Base-by-base conservation (phyloP, 768 basidiomycete species). In the Amanita rubescens region DNA sequence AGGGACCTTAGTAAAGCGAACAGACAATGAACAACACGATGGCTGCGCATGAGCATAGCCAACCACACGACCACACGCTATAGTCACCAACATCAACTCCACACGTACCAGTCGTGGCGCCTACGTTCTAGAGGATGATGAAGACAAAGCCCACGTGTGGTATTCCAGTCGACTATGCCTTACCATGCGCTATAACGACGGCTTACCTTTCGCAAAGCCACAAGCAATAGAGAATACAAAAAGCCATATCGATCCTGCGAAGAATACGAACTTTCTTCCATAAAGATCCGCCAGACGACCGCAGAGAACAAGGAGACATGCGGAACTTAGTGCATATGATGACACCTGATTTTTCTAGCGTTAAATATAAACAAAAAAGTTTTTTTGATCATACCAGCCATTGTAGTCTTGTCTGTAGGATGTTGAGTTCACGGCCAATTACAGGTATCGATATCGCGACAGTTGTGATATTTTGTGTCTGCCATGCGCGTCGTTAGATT, bases 271-370 rank as follows among this genome's bases (percentile, higher is more conserved):
- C 60, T 87, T 90, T 30, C 89, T 76, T 1, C 92, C 90, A 57
- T 85, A 82, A 3, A 89, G 67, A 63, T 93, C 91, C 1, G 90
- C 88, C 1, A 93, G 66, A n/a, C 89, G 75, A 0, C 91, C 91
- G 24, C 80, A 82, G 12, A 90, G 76, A 9, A 93, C 73, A 3
- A 92, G 76, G 10, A 92, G 71, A 60, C 90, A 93, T 7, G 85
- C 88, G 10, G 82, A 83, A 60, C 80, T 85, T 53, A 89, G 65
- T 1, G 86, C 69, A 60, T 83, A 89, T 0, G 83, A 84, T 20
- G 82, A 82, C 6, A 69, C 20, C 51, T 53, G 12, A 8, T 34
- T 10, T 12, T 14, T 30, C n/a, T 4, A 30, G 12, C 10, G 12
- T 6, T 24, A 6, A 22, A 0, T 20, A 20, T 32, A 15, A 22